Conservation (phyloP, 2,329 filamentous ascomycete species). For the Penicillium sumatraense region DNA sequence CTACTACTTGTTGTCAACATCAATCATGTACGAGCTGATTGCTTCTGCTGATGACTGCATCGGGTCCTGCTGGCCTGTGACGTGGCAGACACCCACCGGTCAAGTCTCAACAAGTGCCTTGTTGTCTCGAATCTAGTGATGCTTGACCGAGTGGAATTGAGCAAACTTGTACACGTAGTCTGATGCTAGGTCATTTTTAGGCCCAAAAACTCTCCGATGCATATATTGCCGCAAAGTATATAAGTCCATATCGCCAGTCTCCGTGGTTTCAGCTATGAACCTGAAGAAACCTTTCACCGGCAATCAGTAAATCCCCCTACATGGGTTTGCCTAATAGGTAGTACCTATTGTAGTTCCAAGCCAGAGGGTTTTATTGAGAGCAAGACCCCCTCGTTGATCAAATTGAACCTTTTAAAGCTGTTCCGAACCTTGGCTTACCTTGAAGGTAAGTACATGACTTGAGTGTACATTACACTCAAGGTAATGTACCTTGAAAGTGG, state of each 20-base stretch:
- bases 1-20: constrained; percentile 21
- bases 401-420: too few species aligned
- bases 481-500: too few species aligned
- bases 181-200: constrained; percentile 13
- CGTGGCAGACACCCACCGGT: constrained; percentile 37
- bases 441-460: too few species aligned
- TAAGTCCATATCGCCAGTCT: constrained; percentile 8
- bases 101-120: constrained; percentile 28
- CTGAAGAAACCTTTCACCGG: too few species aligned
- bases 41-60: constrained; percentile 28
- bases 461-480: too few species aligned
- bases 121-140: constrained; percentile 24
- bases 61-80: constrained; percentile 33
- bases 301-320: too few species aligned
- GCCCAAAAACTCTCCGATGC: constrained; percentile 13
- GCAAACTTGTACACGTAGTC: constrained; percentile 37
- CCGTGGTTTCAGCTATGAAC: not conserved
- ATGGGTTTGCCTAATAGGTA: too few species aligned
- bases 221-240: constrained; percentile 11
- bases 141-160: constrained; percentile 13
- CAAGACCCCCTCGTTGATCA: too few species aligned
- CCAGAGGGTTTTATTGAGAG: too few species aligned
- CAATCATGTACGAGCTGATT: constrained; percentile 4
- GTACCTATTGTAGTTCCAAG: too few species aligned
- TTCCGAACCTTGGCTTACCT: too few species aligned